phyloP scores from a whole-genome alignment of 345 rosid species.

The Hibiscus mutabilis region DNA sequence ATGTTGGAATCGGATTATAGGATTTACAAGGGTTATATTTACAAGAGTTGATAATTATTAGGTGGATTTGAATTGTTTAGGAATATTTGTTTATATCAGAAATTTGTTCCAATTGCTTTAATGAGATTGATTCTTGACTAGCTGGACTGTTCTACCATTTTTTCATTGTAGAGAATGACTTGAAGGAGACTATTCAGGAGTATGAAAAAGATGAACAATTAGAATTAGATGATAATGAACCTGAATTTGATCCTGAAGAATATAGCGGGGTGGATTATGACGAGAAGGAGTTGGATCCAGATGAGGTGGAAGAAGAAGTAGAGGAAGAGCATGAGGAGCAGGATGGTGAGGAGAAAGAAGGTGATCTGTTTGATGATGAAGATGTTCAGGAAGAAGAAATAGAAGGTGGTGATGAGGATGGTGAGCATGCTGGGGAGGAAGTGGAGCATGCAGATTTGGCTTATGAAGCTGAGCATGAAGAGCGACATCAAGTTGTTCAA shows the following conservation, averaged over 20 bases:
- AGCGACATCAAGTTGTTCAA: conserved; percentile 58
- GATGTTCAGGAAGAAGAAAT: conserved; percentile 47
- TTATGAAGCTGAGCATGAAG: conserved; percentile 48
- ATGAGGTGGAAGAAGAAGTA: conserved; percentile 40
- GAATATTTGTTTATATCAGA: background rate
- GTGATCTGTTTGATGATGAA: conserved; percentile 57
- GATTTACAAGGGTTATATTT: background rate
- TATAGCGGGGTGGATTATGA: conserved; percentile 57
- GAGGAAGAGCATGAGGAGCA: conserved; percentile 68
- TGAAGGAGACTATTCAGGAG: conserved; percentile 57
- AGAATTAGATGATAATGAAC: conserved; percentile 79
- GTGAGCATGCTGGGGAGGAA: conserved; percentile 44
- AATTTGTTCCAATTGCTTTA: background rate
- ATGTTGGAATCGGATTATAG: background rate
- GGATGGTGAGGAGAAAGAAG: conserved; percentile 57
- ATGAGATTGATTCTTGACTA: conserved; percentile 19
- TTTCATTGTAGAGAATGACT: conserved; percentile 65
- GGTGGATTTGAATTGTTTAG: background rate
- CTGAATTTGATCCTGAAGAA: conserved; percentile 59
- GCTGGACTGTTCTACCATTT: conserved; percentile 34
- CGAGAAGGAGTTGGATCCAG: conserved; percentile 64
- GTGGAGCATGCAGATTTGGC: conserved; percentile 34
- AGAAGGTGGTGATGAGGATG: conserved; percentile 26
- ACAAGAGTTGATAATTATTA: background rate
- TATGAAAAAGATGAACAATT: conserved; percentile 69